Evolutionary conservation across 23 red algal species (phyloP), one percentile per base, ranked within the genome.

Genomic region (Cyanidioschyzon merolae): DNA sequence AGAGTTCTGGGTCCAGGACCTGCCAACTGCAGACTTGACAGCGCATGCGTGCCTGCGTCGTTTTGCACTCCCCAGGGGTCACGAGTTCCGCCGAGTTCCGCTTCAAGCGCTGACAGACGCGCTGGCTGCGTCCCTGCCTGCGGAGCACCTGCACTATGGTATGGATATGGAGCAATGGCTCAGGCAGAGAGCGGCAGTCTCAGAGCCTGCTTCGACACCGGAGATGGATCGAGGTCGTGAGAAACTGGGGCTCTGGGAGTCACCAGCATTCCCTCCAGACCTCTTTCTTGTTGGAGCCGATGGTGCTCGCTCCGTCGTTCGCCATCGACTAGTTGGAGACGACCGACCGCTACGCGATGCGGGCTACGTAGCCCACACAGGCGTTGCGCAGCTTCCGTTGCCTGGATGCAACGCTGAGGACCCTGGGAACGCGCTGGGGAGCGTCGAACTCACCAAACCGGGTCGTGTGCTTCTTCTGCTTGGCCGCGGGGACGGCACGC

Each of bases 211-310:
- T n/a, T n/a, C n/a, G n/a, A n/a, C n/a, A n/a, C n/a, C 7, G 12
- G 63, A 71, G 32, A 15, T 27, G n/a, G 63, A 35, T 7, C 63
- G 29, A 7, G n/a, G 29, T 17, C 32, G n/a, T 3, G 63, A 35
- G n/a, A 27, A 15, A 35, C 63, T 3, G 16, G 3, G 12, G 7
- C 12, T 7, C 12, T 21, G 21, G 12, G 21, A 21, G 7, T 7
- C 21, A 15, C 45, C 12, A 15, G 45, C 45, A 7, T 15, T 15
- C 45, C 45, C 21, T 21, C 12, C 7, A 7, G 45, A 54, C 12
- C 12, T 54, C 7, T 59, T 92, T 18, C 79, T 84, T 7, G 76
- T 92, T 35, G 89, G 80, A 39, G 89, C 89, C 17, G 89, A 92
- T 54, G 89, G 89, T 41, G 68, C 80, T 34, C 78, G 71, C 18